phyloP scores from a whole-genome alignment of 164 flowering plant species.

The Warburgia ugandensis region DNA sequence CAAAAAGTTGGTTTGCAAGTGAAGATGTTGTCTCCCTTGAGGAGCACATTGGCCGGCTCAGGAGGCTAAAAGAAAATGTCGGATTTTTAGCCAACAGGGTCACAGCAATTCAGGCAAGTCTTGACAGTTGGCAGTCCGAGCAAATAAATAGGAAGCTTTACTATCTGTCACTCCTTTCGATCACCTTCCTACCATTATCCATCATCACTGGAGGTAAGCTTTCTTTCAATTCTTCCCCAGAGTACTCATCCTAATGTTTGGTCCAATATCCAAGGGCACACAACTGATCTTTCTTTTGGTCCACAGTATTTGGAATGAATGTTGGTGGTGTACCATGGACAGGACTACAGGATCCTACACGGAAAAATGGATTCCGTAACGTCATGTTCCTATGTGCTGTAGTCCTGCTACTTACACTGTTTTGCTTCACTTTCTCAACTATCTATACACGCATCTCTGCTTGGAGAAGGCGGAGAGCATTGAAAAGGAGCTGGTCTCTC shows the following conservation, averaged over 20 bases:
- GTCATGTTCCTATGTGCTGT: slow-evolving; percentile 61
- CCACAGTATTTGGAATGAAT: slow-evolving; percentile 94
- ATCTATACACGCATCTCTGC: slow-evolving; percentile 41
- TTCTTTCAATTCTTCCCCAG: background rate
- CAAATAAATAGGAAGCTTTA: slow-evolving; percentile 90
- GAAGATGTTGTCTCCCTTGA: slow-evolving; percentile 74
- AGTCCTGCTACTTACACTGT: slow-evolving; percentile 49
- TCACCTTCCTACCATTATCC: slow-evolving; percentile 91
- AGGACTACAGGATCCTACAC: slow-evolving; percentile 41
- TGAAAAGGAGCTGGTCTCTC: slow-evolving; percentile 62
- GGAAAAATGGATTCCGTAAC: slow-evolving; percentile 75
- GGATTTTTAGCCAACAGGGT: slow-evolving; percentile 91
- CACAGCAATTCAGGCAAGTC: slow-evolving; percentile 88
- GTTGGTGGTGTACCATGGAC: slow-evolving; percentile 99
- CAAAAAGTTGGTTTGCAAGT: slow-evolving; percentile 73
- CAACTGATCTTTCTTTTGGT: background rate
- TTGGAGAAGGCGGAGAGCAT: slow-evolving; percentile 45
- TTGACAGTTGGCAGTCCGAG: slow-evolving; percentile 98
- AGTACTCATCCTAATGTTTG: background rate
- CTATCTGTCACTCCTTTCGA: slow-evolving; percentile 91
- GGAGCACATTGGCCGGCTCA: slow-evolving; percentile 70
- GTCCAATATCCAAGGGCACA: background rate
- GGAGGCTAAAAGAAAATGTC: slow-evolving; percentile 88
- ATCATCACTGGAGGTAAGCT: slow-evolving; percentile 83
- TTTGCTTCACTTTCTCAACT: slow-evolving; percentile 63